A percentile compares a stretch with the other conserved stretches of the same genome.
phyloP scores from a whole-genome alignment of 176 grass and related monocot genomes.

The Tuctoria greenei region DNA sequence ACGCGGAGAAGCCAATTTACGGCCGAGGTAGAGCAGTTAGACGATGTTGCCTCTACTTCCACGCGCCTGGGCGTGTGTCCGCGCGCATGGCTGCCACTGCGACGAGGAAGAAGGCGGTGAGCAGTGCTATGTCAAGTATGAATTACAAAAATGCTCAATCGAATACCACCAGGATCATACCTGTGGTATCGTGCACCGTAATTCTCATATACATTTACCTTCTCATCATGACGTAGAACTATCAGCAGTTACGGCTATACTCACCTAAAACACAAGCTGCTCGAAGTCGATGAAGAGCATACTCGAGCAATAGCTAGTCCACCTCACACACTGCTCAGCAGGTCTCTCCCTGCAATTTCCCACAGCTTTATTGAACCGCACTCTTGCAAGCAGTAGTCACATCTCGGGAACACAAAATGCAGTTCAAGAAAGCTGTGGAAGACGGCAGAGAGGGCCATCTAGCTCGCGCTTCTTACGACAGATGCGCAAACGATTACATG shows the following conservation, averaged over 20 bases:
- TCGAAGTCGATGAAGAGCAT: neutral
- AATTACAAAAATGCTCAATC: no score
- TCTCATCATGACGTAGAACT: neutral
- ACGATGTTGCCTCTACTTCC: no score
- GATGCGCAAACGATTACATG: neutral
- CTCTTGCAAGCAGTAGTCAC: slow-evolving; percentile 2
- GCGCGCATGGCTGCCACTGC: no score
- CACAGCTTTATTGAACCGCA: slow-evolving; percentile 98
- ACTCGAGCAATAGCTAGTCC: neutral
- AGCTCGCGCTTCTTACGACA: neutral
- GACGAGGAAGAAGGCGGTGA: no score
- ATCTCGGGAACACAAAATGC: slow-evolving; percentile 31
- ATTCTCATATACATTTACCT: neutral
- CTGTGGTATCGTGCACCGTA: no score
- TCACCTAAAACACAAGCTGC: neutral
- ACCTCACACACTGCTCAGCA: slow-evolving; percentile 4
- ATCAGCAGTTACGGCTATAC: neutral
- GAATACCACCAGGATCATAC: no score
- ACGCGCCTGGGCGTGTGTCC: no score
- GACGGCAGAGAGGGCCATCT: slow-evolving; percentile 81
- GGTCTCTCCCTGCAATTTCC: slow-evolving; percentile 78
- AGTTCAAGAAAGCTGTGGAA: slow-evolving; percentile 99
- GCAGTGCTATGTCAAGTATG: no score
- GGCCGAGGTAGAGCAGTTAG: no score
- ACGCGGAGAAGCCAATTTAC: no score